A percentile compares a stretch with the other conserved stretches of the same genome.
Conservation (phyloP, 2,329 filamentous ascomycete species). For the Stachybotrys chlorohalonatus region DNA sequence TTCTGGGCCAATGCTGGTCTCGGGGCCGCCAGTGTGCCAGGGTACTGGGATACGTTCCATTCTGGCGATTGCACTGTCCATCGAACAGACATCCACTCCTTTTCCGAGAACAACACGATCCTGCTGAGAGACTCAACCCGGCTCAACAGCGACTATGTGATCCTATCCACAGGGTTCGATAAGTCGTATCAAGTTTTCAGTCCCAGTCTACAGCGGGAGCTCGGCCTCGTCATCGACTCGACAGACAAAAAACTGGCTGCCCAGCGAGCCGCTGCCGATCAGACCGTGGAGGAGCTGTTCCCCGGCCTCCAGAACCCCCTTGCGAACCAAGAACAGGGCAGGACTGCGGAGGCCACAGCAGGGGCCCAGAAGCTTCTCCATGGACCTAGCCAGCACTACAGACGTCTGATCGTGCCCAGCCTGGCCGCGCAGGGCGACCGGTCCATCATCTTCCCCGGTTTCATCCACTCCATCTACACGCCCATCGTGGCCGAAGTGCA, state of each 20-base stretch:
- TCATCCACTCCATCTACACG: conserved; percentile 18
- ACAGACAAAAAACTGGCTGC: conserved; percentile 6
- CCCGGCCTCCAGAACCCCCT: not conserved
- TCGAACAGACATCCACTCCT: conserved; percentile 10
- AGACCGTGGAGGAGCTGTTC: not conserved
- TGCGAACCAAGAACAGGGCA: no score
- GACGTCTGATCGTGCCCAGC: conserved; percentile 12
- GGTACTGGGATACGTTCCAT: conserved; percentile 23
- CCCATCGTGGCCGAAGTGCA: conserved; percentile 17
- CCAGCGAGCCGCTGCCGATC: conserved; percentile 4
- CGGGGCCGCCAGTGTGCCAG: conserved; percentile 18
- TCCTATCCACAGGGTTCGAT: conserved; percentile 14
- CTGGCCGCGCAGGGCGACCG: conserved; percentile 18
- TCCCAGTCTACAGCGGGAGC: conserved; percentile 7
- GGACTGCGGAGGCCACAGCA: no score
- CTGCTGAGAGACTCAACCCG: conserved; percentile 9
- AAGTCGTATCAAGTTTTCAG: conserved; percentile 11
- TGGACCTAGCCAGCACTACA: conserved; percentile 12
- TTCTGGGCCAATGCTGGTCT: conserved; percentile 23
- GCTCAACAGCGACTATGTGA: conserved; percentile 10
- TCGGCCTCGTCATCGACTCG: conserved; percentile 7
- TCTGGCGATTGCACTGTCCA: conserved; percentile 15
- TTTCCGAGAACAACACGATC: conserved; percentile 5
- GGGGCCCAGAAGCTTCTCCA: conserved; percentile 4
- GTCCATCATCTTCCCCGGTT: conserved; percentile 20